These are phyloP conservation scores for Cucumis cinereus DNA, from an alignment of 306 rosid genomes.

Conservation along the genomic window DNA sequence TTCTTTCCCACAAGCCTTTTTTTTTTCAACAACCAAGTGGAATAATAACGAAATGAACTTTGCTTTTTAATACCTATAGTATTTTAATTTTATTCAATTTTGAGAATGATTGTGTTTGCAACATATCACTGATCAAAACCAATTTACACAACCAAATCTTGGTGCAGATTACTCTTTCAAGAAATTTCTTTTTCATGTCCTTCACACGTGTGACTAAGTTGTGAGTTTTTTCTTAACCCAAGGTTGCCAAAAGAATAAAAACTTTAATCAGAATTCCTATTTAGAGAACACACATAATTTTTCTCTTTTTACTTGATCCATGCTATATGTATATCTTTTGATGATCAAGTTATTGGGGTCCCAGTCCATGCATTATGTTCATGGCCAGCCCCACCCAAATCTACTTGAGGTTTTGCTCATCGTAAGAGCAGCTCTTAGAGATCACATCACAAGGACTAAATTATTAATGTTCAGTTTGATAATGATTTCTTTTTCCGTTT, in stretches of 20 bases:
- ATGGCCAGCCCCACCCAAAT: no score
- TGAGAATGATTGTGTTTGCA: conserved; percentile 5
- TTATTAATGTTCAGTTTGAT: no score
- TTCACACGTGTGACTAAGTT: neutral
- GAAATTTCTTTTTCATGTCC: neutral
- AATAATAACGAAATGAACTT: neutral
- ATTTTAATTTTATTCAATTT: neutral
- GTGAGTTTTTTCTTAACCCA: neutral
- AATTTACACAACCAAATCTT: neutral
- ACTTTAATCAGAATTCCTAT: neutral
- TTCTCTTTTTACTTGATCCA: neutral
- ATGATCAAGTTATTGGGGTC: neutral
- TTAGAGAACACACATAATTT: neutral
- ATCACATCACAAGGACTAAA: neutral
- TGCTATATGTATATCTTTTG: neutral
- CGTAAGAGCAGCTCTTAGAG: neutral
- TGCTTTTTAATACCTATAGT: neutral
- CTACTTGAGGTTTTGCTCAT: no score
- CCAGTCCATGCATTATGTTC: neutral
- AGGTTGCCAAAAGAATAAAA: neutral
- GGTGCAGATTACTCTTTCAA: neutral
- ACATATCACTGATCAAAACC: neutral
- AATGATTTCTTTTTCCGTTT: no score
- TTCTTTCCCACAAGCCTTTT: neutral
- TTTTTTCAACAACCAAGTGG: neutral